phyloP scores from a whole-genome alignment of 2,329 filamentous ascomycete genomes.

The Scedosporium minutisporum region DNA sequence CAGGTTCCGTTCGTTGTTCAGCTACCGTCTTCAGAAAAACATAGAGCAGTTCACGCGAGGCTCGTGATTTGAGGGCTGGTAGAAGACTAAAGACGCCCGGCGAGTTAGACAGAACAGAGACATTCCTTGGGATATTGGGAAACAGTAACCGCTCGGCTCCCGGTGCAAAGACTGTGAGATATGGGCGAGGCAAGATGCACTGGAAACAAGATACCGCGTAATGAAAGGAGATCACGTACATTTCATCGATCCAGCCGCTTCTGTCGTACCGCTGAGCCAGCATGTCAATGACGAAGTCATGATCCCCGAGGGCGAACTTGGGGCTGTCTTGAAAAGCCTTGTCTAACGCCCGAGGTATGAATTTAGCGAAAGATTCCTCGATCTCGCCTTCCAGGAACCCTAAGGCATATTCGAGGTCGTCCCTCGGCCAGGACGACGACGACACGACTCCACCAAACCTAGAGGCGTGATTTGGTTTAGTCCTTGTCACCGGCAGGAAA shows the following conservation, averaged over 20 bases:
- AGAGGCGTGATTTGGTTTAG: too few relatives aligned
- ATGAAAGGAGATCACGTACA: neutral
- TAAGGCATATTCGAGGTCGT: neutral
- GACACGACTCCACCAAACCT: neutral
- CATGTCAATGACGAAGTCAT: neutral
- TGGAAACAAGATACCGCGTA: too few relatives aligned
- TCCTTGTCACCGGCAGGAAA: too few relatives aligned
- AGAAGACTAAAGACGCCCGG: neutral
- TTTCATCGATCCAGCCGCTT: neutral
- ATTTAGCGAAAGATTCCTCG: neutral
- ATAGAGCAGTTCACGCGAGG: neutral
- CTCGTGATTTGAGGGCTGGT: neutral
- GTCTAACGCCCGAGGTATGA: neutral
- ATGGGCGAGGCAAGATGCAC: neutral
- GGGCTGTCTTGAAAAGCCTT: neutral
- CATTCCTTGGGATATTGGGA: too few relatives aligned
- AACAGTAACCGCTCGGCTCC: neutral
- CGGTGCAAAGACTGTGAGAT: neutral
- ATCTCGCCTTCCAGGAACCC: neutral
- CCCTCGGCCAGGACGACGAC: neutral
- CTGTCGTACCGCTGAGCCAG: neutral
- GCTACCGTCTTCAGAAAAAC: neutral
- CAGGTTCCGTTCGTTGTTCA: neutral
- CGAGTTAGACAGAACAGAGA: too few relatives aligned
- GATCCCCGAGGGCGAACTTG: neutral